These are phyloP conservation scores for Fragaria ananassa DNA, from an alignment of 306 rosid genomes.

Conservation along the genomic window DNA sequence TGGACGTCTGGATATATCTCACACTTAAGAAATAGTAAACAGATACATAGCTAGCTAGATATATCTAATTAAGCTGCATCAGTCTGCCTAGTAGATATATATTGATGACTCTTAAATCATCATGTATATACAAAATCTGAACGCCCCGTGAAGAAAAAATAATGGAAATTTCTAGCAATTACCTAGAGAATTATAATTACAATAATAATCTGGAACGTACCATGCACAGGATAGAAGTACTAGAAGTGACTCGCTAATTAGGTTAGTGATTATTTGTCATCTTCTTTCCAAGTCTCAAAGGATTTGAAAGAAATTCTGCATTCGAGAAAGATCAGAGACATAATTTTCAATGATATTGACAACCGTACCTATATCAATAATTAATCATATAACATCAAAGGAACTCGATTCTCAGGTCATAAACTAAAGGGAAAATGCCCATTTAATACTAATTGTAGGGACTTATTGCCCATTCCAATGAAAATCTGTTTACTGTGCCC, in stretches of 20 bases:
- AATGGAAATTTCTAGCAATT: not conserved
- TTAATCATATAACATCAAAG: no score
- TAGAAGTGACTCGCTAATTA: not conserved
- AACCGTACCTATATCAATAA: not conserved
- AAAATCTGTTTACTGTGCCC: no score
- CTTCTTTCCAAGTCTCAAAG: slow-evolving; percentile 23
- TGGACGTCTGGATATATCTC: not conserved
- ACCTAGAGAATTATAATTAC: not conserved
- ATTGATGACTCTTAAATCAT: not conserved
- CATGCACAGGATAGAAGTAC: not conserved
- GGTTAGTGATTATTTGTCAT: slow-evolving; percentile 23
- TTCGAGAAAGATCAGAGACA: slow-evolving; percentile 28
- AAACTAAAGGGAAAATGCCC: no score
- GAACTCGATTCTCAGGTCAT: no score
- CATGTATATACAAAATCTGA: not conserved
- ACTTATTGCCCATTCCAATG: no score
- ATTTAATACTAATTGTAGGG: no score
- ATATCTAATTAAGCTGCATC: no score
- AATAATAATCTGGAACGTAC: not conserved
- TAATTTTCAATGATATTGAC: slow-evolving; percentile 30
- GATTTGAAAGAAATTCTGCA: slow-evolving; percentile 21
- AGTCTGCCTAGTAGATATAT: not conserved
- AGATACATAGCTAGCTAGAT: not conserved
- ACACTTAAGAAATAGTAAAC: not conserved
- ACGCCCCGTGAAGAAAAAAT: slow-evolving; percentile 9